Evolutionary conservation across 371 early-diverging fungal genomes (phyloP), one percentile per base, ranked within the genome.

Genomic region (Rhizomucor miehei): DNA sequence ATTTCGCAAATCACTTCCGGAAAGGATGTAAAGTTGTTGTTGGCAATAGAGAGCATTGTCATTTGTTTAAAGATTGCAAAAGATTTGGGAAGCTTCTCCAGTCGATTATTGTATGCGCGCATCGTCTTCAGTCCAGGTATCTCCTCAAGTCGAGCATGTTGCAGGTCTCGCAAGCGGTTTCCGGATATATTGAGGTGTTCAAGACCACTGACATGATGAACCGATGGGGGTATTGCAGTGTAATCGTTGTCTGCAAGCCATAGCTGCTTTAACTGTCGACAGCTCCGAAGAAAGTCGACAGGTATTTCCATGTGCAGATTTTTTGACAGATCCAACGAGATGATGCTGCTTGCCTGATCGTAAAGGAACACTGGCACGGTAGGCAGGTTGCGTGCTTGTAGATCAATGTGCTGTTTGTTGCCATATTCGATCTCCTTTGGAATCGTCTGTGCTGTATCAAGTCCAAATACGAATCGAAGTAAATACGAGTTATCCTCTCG

Each of bases 401-500:
- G 60, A 57, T 90, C 89, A 11, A 93, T 81, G 44, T 87, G 77
- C 21, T 25, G 90, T 82, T 69, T 66, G 57, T 54, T 62, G 38
- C 72, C 59, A 25, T 68, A 66, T 9, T 60, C 75, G 29, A 71
- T 67, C 37, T 80, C 79, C 35, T 65, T 54, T 14, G 51, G 48
- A 9, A 66, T n/a, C 1, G 60, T 61, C 9, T 80, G 85, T 2
- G 81, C 72, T 9, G 79, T 77, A 10, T 79, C 87, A 52, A 86
- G 89, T 35, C 79, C 76, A 67, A 93, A 83, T 13, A 84, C 85
- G 53, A 92, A 92, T 23, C 88, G 80, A 60, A 88, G 82, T 21
- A 93, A 65, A 52, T 92, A 92, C 35, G 89, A 85, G 63, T 90
- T 88, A 63, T 92, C 91, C 52, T 91, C 91, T 47, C 90, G 73